Evolutionary conservation across 2,329 filamentous ascomycete species (phyloP).

Genomic region (Periconia sp.): DNA sequence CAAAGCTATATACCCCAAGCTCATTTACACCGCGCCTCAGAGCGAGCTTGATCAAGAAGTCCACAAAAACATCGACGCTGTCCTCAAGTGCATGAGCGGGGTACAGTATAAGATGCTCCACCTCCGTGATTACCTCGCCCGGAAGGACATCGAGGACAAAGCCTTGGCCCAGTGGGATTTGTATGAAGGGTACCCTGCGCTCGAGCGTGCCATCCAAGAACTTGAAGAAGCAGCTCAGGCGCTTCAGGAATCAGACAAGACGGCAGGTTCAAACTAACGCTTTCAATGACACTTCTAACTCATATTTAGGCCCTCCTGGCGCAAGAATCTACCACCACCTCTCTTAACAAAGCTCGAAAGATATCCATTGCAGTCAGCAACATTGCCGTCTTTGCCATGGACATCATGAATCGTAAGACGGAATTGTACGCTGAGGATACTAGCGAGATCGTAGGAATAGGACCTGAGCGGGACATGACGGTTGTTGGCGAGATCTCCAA

Average conservation of each 20-base stretch:
- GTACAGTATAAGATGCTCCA: constrained; percentile 15
- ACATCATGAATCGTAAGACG: constrained; percentile 18
- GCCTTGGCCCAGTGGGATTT: constrained; percentile 21
- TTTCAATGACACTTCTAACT: no score
- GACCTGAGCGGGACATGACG: constrained; percentile 8
- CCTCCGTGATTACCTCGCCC: constrained; percentile 13
- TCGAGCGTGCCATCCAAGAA: constrained; percentile 5
- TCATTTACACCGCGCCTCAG: no score
- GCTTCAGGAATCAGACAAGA: no score
- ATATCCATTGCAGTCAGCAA: constrained; percentile 15
- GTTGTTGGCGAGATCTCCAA: constrained; percentile 20
- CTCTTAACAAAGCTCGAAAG: constrained; percentile 2
- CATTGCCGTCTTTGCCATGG: constrained; percentile 13
- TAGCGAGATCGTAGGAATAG: no score
- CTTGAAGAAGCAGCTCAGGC: constrained; percentile 12
- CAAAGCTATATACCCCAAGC: no score
- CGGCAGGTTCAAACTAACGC: no score
- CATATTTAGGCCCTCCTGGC: no score
- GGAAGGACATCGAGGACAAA: constrained; percentile 12
- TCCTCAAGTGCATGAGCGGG: constrained; percentile 14
- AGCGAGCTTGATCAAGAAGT: no score
- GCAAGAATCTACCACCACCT: no score
- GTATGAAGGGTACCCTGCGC: constrained; percentile 12
- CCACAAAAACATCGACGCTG: no score
- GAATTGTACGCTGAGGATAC: constrained; percentile 15